Evolutionary conservation across 2,329 filamentous ascomycete species (phyloP), one percentile per base, ranked within the genome.

Genomic region (Atkinsonella hypoxylon): DNA sequence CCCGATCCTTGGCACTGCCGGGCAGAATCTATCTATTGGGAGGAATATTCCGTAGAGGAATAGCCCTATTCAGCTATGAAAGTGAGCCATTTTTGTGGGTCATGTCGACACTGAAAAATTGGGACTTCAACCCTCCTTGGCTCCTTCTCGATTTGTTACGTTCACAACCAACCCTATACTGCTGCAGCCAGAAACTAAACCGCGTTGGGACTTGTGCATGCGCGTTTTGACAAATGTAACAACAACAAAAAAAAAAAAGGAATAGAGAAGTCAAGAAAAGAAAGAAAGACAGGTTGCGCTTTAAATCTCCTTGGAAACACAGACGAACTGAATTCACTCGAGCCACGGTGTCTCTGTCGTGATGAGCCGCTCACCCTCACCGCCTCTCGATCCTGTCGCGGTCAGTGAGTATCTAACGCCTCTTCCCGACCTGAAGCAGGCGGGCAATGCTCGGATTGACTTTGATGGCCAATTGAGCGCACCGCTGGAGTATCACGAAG

Each of bases 401-500:
- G 67, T 83, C 54, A 75, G 73, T 54, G 72, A 75, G 55, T 76
- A 78, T 54, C 60, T 83, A 22, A 68, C 77, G n/a, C 78, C 80
- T n/a, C 67, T 83, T 12, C 80, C 80, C 17, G 67, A 62, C 36
- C 77, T 79, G 68, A 83, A 81, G 64, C 61, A 68, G 1, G 74
- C 78, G 17, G 73, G 72, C 45, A 76, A 74, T 46, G 73, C 70
- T 15, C 66, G 66, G 26, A 67, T 81, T 48, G 72, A 78, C 59
- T 93, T 97, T 62, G 83, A 86, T 55, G 85, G 87, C 39, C 76
- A 93, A 48, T 75, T 96, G 34, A 67, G 74, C 18, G 71, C 77
- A 45, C 82, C 86, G 11, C 75, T 97, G 54, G 75, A 78, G 53
- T 78, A 97, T 15, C 85, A 87, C 61, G 89, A 96, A 66, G 90